phyloP scores from a whole-genome alignment of 768 basidiomycete genomes.

The Lactarius trivialis region DNA sequence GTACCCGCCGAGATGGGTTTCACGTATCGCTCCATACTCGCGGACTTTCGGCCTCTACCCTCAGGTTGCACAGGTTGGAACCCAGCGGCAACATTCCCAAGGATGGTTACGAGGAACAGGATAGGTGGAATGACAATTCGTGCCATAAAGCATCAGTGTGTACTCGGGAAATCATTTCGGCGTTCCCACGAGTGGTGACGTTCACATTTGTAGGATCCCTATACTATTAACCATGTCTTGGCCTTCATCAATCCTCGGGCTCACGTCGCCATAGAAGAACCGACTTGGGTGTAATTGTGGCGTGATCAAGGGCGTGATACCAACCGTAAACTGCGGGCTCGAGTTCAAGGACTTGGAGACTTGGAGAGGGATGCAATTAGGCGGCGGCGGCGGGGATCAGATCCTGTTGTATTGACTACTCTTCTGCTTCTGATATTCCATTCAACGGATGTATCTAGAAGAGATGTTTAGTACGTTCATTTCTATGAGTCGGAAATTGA shows the following conservation, averaged over 20 bases:
- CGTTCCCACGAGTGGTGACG: background rate
- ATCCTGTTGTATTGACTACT: background rate
- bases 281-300: background rate
- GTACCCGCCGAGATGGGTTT: background rate
- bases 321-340: background rate
- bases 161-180: background rate
- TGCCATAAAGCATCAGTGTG: background rate
- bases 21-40: background rate
- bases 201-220: background rate
- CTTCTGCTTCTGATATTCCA: background rate
- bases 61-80: background rate
- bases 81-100: background rate
- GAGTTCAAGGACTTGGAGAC: background rate
- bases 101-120: background rate
- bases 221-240: background rate
- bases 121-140: background rate
- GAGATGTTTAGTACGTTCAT: background rate
- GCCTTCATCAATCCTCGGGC: background rate
- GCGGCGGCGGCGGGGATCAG: background rate
- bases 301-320: too few species aligned
- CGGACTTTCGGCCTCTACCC: conserved; percentile 1
- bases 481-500: background rate
- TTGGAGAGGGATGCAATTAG: background rate
- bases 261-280: background rate
- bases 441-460: background rate